Evolutionary conservation across 768 basidiomycete genomes (phyloP), one percentile per base, ranked within the genome.

Genomic region (Pulveroboletus sp.): DNA sequence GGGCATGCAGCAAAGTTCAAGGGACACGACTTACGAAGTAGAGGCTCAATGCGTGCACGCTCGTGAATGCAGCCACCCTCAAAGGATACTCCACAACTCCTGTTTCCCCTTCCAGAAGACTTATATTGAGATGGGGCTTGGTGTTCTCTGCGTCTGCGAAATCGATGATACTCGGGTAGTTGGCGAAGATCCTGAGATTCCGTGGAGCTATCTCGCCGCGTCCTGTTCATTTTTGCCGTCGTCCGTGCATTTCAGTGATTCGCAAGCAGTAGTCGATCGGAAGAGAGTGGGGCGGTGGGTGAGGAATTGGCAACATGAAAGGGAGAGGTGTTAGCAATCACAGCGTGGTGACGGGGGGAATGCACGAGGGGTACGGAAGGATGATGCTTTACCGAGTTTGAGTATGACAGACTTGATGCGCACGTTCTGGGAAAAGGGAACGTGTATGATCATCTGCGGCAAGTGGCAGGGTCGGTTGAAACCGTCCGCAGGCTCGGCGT

Each of bases 341-440:
- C 31, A 38, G 44, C 45, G 41, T 47, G 49, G 46, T 41, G 55
- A 47, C 32, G 50, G 42, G 39, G 35, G 44, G 49, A 48, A 49
- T 44, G 30, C 47, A 32, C 51, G 39, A 49, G 57, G 37, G 35
- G 35, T 24, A 39, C 6, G 37, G 38, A 42, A 42, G 47, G 39
- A 53, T 14, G 50, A 38, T 21, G 3, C 59, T 75, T 56, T 61
- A 88, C 89, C 90, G 39, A 89, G 67, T 65, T 92, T 92, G 47
- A 93, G 69, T 17, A 91, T 61, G 6, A 93, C 64, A 15, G 89
- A 89, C 52, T 80, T 80, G 38, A 93, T 65, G 40, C 87, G 76
- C 24, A 92, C 89, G 59, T 83, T 86, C 63, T 90, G 78, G 1
- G 76, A 76, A 71, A 93, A 93, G 0, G 90, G 87, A 42, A 93